These are phyloP conservation scores for Bryoglossum gracile DNA, from an alignment of 495 filamentous ascomycete species.

Conservation along the genomic window DNA sequence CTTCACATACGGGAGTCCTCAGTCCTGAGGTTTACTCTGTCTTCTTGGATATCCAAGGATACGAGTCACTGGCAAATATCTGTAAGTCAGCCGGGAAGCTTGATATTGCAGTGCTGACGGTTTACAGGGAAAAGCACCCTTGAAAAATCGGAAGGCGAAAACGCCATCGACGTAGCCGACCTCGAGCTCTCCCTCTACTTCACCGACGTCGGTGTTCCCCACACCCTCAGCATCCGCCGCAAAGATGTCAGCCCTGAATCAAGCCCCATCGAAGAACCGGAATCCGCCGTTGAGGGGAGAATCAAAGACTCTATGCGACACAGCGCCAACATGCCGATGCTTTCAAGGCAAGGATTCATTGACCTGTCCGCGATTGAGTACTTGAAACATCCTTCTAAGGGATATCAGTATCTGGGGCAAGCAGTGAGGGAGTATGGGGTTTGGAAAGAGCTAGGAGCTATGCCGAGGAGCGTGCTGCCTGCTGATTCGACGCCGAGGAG, in stretches of 20 bases:
- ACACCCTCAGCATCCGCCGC: background rate
- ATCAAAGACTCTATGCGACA: slow-evolving; percentile 1
- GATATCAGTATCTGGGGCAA: background rate
- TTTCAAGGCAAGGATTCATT: slow-evolving; percentile 12
- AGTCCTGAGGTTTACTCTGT: slow-evolving; percentile 8
- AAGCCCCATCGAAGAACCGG: background rate
- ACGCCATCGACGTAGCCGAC: slow-evolving; percentile 4
- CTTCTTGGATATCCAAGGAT: slow-evolving; percentile 13
- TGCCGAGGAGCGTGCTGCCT: slow-evolving; percentile 4
- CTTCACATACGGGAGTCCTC: slow-evolving; percentile 6
- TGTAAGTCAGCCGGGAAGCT: slow-evolving; percentile 2
- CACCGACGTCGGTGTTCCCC: slow-evolving; percentile 8
- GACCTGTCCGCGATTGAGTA: slow-evolving; percentile 10
- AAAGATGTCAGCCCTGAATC: background rate
- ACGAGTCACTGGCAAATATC: background rate
- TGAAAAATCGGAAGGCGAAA: background rate
- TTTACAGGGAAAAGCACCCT: slow-evolving; percentile 11
- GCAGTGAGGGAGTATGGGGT: slow-evolving; percentile 1
- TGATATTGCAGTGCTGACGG: background rate
- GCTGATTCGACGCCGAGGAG: background rate
- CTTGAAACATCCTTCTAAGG: background rate
- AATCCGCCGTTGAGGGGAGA: background rate
- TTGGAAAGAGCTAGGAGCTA: slow-evolving; percentile 9
- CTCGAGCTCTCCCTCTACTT: slow-evolving; percentile 8
- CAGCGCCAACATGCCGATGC: slow-evolving; percentile 12